Evolutionary conservation across 78 protist genomes (phyloP).

Genomic region (Emiliania huxleyi): DNA sequence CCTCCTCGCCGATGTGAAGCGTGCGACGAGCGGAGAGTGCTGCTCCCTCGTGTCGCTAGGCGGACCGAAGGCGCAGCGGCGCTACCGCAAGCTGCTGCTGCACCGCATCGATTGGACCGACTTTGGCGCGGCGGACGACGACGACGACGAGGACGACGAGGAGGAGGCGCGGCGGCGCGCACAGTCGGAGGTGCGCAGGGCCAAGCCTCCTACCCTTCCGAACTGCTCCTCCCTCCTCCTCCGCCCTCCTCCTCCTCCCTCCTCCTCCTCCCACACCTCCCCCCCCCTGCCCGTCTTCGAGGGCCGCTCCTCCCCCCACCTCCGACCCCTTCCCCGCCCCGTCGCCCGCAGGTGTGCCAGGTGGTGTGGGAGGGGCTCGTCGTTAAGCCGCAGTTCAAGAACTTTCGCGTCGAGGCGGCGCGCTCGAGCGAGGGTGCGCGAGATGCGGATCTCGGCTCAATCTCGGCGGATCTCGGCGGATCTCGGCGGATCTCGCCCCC

Average conservation of each 20-base stretch:
- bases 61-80: background rate
- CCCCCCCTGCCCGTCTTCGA: no score
- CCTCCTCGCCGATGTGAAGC: no score
- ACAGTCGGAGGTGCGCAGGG: background rate
- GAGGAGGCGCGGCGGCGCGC: background rate
- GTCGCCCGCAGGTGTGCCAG: background rate
- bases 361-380: background rate
- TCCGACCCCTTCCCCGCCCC: no score
- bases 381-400: background rate
- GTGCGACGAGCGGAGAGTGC: background rate
- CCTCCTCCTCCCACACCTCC: no score
- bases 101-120: slow-evolving; percentile 30
- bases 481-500: no score
- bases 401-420: background rate
- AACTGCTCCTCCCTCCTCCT: no score
- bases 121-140: background rate
- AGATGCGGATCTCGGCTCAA: no score
- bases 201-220: no score
- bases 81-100: slow-evolving; percentile 10
- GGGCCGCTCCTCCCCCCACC: no score
- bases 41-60: background rate
- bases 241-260: no score
- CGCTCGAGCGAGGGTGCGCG: background rate
- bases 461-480: no score
- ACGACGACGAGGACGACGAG: slow-evolving; percentile 8